Evolutionary conservation across 1,284 basidiomycete species (phyloP), one percentile per base, ranked within the genome.

Genomic region (Mycosarcoma mackinlayi): DNA sequence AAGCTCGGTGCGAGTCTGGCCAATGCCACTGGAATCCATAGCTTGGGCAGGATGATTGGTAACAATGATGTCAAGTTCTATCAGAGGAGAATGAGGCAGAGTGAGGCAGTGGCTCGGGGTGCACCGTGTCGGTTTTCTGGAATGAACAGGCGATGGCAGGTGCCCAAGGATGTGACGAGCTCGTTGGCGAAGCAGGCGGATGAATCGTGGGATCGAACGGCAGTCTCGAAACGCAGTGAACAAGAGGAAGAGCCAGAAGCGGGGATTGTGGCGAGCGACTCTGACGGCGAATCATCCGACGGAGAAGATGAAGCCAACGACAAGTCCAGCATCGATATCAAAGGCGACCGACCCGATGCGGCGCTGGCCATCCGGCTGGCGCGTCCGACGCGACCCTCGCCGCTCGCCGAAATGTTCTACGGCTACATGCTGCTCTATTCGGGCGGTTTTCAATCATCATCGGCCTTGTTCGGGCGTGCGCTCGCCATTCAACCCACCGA

Each of bases 391-490:
- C 52, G 60, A 39, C 65, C 72, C 16, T 75, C 69, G 64, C 91
- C 94, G 0, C 84, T 91, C 21, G 86, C 89, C 52, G 87, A 92
- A 30, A 86, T 90, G 2, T 85, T 93, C n/a, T 96, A 97, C 80
- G 93, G 92, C 0, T 91, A 92, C 79, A 88, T 94, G 64, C 90
- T 93, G 80, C 87, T 93, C 8, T 88, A 89, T 3, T 90, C 91
- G 3, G 91, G 89, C 83, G 94, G 92, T 73, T 94, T 91, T 80
- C 92, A 96, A 78, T 91, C 91, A 56, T 92, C 93, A 1, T 23
- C 62, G 93, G 93, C 92, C 77, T 97, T 98, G 79, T 86, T 95
- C 34, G 83, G 94, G 33, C 90, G 94, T 69, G 92, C 92, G 0
- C 93, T 91, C 81, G 92, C 94, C 63, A 87, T 91, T 63, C 90